These are phyloP conservation scores for Aspergillus carlsbadensis DNA, from an alignment of 495 filamentous ascomycete genomes.

Conservation along the genomic window DNA sequence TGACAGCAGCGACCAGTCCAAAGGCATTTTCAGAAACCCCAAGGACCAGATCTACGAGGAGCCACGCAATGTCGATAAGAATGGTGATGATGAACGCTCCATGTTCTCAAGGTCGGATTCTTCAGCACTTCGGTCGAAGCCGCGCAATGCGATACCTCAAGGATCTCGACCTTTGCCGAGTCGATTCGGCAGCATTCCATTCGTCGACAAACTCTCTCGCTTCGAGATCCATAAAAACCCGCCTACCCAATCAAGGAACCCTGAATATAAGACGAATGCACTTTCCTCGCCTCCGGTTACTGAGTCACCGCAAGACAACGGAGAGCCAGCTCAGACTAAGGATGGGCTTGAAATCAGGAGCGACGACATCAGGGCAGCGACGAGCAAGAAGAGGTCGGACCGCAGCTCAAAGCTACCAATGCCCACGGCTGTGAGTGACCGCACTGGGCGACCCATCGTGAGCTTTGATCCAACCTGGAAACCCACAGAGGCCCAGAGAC, in stretches of 20 bases:
- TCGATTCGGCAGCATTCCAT: slow-evolving; percentile 44
- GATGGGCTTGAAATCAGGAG: slow-evolving; percentile 78
- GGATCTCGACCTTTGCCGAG: slow-evolving; percentile 43
- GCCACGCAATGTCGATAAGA: slow-evolving; percentile 47
- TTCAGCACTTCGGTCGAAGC: slow-evolving; percentile 51
- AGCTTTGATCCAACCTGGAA: slow-evolving; percentile 86
- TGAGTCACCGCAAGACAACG: slow-evolving; percentile 15
- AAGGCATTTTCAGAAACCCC: slow-evolving; percentile 52
- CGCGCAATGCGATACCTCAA: slow-evolving; percentile 59
- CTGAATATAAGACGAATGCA: slow-evolving; percentile 67
- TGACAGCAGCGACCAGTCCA: slow-evolving; percentile 40
- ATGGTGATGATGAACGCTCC: slow-evolving; percentile 31
- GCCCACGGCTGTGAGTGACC: slow-evolving; percentile 83
- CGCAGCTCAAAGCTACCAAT: slow-evolving; percentile 81
- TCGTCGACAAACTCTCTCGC: slow-evolving; percentile 55
- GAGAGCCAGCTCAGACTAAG: slow-evolving; percentile 47
- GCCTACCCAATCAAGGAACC: slow-evolving; percentile 70
- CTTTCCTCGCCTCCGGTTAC: slow-evolving; percentile 29
- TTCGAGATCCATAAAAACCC: slow-evolving; percentile 78
- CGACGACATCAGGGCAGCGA: slow-evolving; percentile 85
- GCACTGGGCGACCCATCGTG: slow-evolving; percentile 82
- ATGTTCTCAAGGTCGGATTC: slow-evolving; percentile 41
- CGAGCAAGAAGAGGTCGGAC: slow-evolving; percentile 82
- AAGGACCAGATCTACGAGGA: slow-evolving; percentile 91
- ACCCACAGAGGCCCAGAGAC: slow-evolving; percentile 43